Percentiles rank a stretch among this genome's conserved stretches.
phyloP scores from a whole-genome alignment of 2,329 filamentous ascomycete species.

The Aspergillus candidus region DNA sequence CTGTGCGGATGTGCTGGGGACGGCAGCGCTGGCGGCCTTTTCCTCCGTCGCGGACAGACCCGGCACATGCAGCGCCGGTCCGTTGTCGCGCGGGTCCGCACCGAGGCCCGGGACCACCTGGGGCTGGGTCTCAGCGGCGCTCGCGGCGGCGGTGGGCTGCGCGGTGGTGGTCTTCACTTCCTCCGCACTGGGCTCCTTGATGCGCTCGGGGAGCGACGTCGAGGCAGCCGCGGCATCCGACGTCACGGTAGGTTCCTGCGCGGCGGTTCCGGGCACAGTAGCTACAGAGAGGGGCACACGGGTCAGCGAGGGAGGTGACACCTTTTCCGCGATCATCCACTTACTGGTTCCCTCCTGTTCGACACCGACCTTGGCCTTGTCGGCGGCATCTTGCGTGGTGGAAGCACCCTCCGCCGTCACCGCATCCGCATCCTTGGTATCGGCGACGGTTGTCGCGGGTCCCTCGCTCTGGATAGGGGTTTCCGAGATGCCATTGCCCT shows the following conservation, averaged over 20 bases:
- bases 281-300: neutral
- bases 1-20: neutral
- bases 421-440: too few relatives aligned
- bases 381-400: conserved; percentile 8
- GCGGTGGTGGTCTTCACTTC: neutral
- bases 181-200: conserved; percentile 9
- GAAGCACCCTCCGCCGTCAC: conserved; percentile 6
- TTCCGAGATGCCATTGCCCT: neutral
- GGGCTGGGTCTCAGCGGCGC: conserved; percentile 18
- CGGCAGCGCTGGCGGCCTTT: conserved; percentile 3
- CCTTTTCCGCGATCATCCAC: neutral
- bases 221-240: conserved; percentile 9
- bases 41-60: conserved; percentile 8
- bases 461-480: neutral
- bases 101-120: conserved; percentile 18
- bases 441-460: conserved; percentile 8
- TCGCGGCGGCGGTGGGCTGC: conserved; percentile 5
- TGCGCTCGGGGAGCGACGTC: conserved; percentile 16
- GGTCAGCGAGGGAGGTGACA: neutral
- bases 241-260: conserved; percentile 5
- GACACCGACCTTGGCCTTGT: conserved; percentile 3
- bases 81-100: conserved; percentile 12
- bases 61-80: conserved; percentile 9
- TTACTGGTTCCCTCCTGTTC: neutral
- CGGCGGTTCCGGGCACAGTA: conserved; percentile 3